A percentile compares a stretch with the other conserved stretches of the same genome.
These are phyloP conservation scores for Xylaria bambusicola DNA, from an alignment of 495 filamentous ascomycete species.

Conservation along the genomic window DNA sequence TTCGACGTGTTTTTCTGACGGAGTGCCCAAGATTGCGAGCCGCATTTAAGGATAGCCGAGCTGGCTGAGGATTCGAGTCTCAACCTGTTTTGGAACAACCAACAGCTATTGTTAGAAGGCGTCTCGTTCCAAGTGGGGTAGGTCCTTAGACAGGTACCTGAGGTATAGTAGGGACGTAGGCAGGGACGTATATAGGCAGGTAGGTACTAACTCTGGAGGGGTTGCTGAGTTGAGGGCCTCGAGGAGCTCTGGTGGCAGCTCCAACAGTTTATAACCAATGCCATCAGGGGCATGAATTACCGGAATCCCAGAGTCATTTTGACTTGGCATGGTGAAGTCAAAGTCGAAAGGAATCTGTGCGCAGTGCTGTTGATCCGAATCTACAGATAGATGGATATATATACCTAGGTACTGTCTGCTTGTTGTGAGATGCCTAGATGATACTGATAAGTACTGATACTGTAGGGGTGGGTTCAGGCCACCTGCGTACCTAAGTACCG, in stretches of 20 bases:
- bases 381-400: too few relatives aligned
- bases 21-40: constrained; percentile 70
- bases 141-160: too few relatives aligned
- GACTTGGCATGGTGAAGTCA: constrained; percentile 59
- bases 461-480: too few relatives aligned
- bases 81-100: constrained; percentile 49
- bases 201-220: constrained; percentile 57
- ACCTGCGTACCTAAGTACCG: background rate
- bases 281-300: constrained; percentile 64
- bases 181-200: too few relatives aligned
- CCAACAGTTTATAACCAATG: constrained; percentile 72
- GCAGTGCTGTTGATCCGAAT: background rate
- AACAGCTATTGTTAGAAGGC: background rate
- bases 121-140: constrained; percentile 3
- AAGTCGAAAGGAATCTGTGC: background rate
- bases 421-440: background rate
- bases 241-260: constrained; percentile 75
- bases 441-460: background rate
- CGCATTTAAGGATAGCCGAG: constrained; percentile 73
- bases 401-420: background rate
- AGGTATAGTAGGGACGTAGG: too few relatives aligned
- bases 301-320: constrained; percentile 59
- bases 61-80: constrained; percentile 64
- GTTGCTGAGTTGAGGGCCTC: constrained; percentile 62
- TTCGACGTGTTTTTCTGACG: constrained; percentile 93